Evolutionary conservation across 2,329 filamentous ascomycete genomes (phyloP), one percentile per base, ranked within the genome.

Genomic region (Cladosporium velox): DNA sequence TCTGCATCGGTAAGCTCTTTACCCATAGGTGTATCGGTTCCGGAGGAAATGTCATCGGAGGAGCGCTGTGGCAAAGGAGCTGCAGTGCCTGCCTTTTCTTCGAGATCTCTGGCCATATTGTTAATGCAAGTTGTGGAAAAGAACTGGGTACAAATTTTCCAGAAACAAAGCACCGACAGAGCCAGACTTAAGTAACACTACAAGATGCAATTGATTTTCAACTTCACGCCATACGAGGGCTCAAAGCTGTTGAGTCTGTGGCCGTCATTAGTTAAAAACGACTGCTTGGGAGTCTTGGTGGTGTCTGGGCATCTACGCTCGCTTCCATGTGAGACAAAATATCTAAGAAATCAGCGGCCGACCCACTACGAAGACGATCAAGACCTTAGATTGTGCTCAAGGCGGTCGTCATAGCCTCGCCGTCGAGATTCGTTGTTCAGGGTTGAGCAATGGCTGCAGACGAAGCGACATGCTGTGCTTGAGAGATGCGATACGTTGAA

Each of bases 251-350:
- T 41, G 55, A 59, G 21, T 34, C 18, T 7, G 5, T 26, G 4
- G 18, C 7, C 34, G 28, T 32, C 38, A 59, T n/a, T 26, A 59
- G 18, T 32, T 10, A 11, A 18, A 7, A 12, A 14, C 18, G 32
- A 59, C 38, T 59, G 55, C 55, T 59, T 38, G 55, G 55, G 38
- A 32, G 18, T 41, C 55, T 59, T 59, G 55, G 55, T 8, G 18
- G 34, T 15, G 3, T 21, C 55, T 59, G 30, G 55, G 55, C 55
- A 38, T 38, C 11, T 14, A 38, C 34, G 34, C 34, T 38, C 34
- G 34, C 34, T 15, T 34, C 12, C 34, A 30, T 28, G 24, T 11
- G 28, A 15, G 28, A 54, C 30, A 15, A 15, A 15, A 15, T 14
- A 11, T 3, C 12, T 38, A 11, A 38, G 11, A 38, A 38, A 15